These are phyloP conservation scores for Pseudopyrenochaeta lycopersici DNA, from an alignment of 2,329 filamentous ascomycete genomes.

Conservation along the genomic window DNA sequence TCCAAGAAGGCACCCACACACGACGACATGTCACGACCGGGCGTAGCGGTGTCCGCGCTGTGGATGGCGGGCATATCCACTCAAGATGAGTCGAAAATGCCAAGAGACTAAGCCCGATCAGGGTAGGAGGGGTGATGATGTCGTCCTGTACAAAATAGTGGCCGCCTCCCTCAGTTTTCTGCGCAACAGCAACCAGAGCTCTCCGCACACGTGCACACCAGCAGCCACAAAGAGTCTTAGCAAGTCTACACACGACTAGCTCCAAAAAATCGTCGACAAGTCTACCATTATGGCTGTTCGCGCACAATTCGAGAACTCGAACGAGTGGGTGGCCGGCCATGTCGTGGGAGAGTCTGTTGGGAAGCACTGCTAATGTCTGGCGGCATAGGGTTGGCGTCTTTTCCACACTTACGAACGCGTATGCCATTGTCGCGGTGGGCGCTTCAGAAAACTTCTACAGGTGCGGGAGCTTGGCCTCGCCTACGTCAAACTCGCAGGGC, in stretches of 20 bases:
- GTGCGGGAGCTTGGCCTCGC: slow-evolving; percentile 53
- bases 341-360: slow-evolving; percentile 5
- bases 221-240: slow-evolving; percentile 7
- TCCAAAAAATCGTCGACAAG: neutral
- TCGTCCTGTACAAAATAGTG: slow-evolving; percentile 34
- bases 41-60: neutral
- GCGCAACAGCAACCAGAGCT: slow-evolving; percentile 13
- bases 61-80: neutral
- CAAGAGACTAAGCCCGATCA: slow-evolving; percentile 17
- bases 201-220: neutral
- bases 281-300: slow-evolving; percentile 59
- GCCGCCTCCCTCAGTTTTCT: slow-evolving; percentile 34
- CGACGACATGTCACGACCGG: neutral
- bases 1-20: neutral
- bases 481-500: neutral
- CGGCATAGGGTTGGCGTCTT: slow-evolving; percentile 88
- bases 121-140: slow-evolving; percentile 35
- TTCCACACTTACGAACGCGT: slow-evolving; percentile 94
- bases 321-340: slow-evolving; percentile 72
- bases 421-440: slow-evolving; percentile 91
- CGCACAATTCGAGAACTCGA: slow-evolving; percentile 84
- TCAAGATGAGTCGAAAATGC: slow-evolving; percentile 38
- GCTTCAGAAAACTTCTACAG: slow-evolving; percentile 99
- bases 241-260: slow-evolving; percentile 19
- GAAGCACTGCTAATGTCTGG: slow-evolving; percentile 19